phyloP scores from a whole-genome alignment of 148 eudicot genomes.

The Chenopodium formosanum region DNA sequence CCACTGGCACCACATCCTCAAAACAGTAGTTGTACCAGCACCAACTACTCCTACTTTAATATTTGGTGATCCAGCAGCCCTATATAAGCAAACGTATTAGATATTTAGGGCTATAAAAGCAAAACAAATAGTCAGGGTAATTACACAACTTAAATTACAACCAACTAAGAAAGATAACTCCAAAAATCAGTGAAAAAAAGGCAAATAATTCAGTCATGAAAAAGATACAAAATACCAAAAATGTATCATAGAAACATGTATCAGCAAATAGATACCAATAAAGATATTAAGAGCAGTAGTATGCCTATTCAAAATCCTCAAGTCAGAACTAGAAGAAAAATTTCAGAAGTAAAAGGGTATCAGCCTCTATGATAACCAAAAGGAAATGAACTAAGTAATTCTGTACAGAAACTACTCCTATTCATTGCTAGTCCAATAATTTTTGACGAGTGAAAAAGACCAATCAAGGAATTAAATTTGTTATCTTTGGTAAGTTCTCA shows the following conservation, averaged over 20 bases:
- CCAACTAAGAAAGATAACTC: neutral
- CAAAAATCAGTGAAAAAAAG: neutral
- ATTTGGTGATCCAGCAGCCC: slow-evolving; percentile 82
- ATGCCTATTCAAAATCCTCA: neutral
- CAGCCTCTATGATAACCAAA: neutral
- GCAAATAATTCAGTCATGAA: neutral
- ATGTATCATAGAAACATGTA: neutral
- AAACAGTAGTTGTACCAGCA: slow-evolving; percentile 85
- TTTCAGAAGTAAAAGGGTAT: neutral
- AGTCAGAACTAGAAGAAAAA: neutral
- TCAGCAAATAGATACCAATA: neutral
- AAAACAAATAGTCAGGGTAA: neutral
- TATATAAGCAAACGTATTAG: slow-evolving; percentile 19
- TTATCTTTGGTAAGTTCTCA: neutral
- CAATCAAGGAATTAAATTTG: no score
- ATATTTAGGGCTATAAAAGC: neutral
- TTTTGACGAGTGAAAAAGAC: no score
- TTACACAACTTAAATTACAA: neutral
- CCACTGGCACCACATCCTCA: slow-evolving; percentile 34
- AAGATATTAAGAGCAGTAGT: no score
- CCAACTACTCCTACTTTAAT: slow-evolving; percentile 88
- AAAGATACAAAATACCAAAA: neutral
- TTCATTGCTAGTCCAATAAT: no score
- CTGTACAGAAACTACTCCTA: no score
- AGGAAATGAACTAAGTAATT: neutral